Base-by-base conservation (phyloP, 2,329 filamentous ascomycete species). In the Aspergillus eucalypticola region DNA sequence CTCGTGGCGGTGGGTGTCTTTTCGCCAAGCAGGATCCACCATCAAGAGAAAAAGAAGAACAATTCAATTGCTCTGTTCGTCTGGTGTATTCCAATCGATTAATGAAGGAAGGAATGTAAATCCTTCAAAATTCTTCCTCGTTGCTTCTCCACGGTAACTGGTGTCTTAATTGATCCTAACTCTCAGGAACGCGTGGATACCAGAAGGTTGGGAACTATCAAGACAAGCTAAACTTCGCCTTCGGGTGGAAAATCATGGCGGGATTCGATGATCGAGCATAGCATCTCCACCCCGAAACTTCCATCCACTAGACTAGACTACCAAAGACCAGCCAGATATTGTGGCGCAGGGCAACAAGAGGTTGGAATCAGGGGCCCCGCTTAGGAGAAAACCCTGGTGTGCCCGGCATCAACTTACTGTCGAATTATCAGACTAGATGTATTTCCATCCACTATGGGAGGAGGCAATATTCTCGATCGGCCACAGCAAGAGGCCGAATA, bases 291-390 rank as follows among this genome's bases (percentile, higher is more conserved):
- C 19, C 41, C 11, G 17, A 21, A 8, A n/a, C n/a, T 35, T 11
- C 32, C 32, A 35, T 35, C 32, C 32, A 35, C 32, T 42, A 42
- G 49, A 35, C 25, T 13, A n/a, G 13, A 21, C 10, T 52, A 35
- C 32, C 27, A 13, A 3, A 39, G 8, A 17, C 38, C 38, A 42
- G 41, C 38, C 38, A 42, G 41, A 19, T 23, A n/a, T 8, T 54
- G 52, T 54, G 52, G 52, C 52, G 52, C 52, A 54, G 52, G 39
- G 52, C 38, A 32, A 54, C 23, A 21, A 23, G 23, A 23, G 41
- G 23, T 44, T 42, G 7, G 52, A 54, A 21, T 54, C 5, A 13
- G n/a, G 35, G 17, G 27, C 15, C 19, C 44, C 44, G 44, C 44
- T 21, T n/a, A 8, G 13, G 17, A 15, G 21, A 23, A 48, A 13